Percentiles rank a stretch among this genome's conserved stretches.
These are phyloP conservation scores for Alisma plantagoaquatica DNA, from an alignment of 106 monocot genomes.

Conservation along the genomic window DNA sequence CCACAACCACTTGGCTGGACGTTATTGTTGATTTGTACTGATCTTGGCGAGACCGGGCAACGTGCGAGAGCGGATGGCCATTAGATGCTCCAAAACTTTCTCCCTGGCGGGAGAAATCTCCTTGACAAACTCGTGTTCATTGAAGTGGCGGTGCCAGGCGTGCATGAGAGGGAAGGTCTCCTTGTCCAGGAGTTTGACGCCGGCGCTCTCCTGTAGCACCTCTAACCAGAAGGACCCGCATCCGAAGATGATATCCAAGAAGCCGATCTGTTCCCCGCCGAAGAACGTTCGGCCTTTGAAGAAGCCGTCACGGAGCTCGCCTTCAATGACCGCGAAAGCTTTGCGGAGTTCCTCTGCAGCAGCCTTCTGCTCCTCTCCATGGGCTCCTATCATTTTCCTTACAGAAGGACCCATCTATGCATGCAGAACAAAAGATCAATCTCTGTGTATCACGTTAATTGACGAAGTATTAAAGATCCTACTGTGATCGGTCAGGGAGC, in stretches of 20 bases:
- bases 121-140: neutral
- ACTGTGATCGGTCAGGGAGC: too few species aligned
- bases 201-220: neutral
- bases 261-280: neutral
- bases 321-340: neutral
- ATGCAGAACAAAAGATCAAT: neutral
- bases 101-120: neutral
- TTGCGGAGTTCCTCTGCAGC: neutral
- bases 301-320: conserved; percentile 1
- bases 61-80: neutral
- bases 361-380: neutral
- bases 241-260: neutral
- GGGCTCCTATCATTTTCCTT: neutral
- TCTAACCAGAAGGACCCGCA: neutral
- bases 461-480: neutral
- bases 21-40: too few species aligned
- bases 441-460: too few species aligned
- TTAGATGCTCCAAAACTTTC: neutral
- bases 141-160: neutral
- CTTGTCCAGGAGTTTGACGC: neutral
- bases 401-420: conserved; percentile 1
- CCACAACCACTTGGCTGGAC: too few species aligned
- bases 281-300: neutral
- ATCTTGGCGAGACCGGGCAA: too few species aligned
- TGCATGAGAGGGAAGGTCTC: neutral